These are phyloP conservation scores for Schwanniomyces etchellsii DNA, from an alignment of 1,139 yeast genomes.

Conservation along the genomic window DNA sequence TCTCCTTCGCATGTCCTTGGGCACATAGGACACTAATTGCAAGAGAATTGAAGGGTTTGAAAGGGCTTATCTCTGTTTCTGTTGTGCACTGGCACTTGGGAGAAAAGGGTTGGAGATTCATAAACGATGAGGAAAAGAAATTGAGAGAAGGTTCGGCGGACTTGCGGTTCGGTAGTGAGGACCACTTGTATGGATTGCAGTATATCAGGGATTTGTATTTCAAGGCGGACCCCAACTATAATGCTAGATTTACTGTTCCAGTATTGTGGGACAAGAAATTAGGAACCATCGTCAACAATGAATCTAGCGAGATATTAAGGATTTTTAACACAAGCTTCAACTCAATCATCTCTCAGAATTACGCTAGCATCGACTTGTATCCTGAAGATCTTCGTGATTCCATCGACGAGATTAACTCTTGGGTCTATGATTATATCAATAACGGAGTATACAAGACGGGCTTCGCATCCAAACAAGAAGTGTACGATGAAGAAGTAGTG, in stretches of 20 bases:
- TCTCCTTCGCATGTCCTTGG: conserved; percentile 91
- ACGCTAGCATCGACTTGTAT: conserved; percentile 52
- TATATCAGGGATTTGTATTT: conserved; percentile 68
- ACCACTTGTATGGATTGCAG: conserved; percentile 53
- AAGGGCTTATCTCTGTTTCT: conserved; percentile 55
- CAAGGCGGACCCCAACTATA: conserved; percentile 69
- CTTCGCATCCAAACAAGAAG: conserved; percentile 79
- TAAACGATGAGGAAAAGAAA: conserved; percentile 22
- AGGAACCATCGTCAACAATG: conserved; percentile 82
- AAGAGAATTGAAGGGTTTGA: conserved; percentile 73
- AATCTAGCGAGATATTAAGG: conserved; percentile 82
- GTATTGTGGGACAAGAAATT: conserved; percentile 85
- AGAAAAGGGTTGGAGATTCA: conserved; percentile 80
- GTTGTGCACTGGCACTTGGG: conserved; percentile 91
- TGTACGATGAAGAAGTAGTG: conserved; percentile 67
- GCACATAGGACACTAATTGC: conserved; percentile 84
- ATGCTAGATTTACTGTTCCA: conserved; percentile 86
- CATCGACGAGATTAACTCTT: conserved; percentile 75
- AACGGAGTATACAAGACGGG: conserved; percentile 95
- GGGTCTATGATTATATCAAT: conserved; percentile 83
- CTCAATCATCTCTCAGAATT: conserved; percentile 40
- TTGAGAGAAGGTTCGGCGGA: conserved; percentile 26
- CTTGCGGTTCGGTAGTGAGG: conserved; percentile 53
- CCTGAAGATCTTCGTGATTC: conserved; percentile 49
- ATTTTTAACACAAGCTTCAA: conserved; percentile 74